Evolutionary conservation across 345 rosid species (phyloP).

Genomic region (Salix dunnii): DNA sequence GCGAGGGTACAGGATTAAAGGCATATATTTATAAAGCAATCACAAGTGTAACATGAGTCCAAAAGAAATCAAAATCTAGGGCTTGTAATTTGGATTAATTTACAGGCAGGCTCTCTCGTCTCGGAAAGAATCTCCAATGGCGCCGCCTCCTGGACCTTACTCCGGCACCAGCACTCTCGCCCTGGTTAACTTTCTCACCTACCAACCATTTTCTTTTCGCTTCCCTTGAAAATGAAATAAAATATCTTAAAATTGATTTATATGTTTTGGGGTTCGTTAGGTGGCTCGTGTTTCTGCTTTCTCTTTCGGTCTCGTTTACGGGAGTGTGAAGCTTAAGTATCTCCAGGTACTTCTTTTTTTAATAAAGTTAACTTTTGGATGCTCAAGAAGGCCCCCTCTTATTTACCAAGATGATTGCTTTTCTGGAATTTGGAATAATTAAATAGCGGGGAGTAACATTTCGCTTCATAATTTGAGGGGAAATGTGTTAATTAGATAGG

Average conservation of each 20-base stretch:
- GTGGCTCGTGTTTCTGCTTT: slow-evolving; percentile 91
- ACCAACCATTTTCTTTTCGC: not conserved
- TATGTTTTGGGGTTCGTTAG: slow-evolving; percentile 22
- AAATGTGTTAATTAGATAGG: not conserved
- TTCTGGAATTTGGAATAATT: not conserved
- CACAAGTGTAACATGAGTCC: not conserved
- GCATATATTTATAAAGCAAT: not conserved
- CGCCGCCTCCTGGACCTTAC: slow-evolving; percentile 76
- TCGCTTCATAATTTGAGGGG: not conserved
- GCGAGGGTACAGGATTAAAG: not conserved
- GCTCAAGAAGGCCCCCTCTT: not conserved
- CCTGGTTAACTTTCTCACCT: slow-evolving; percentile 37
- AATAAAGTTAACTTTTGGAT: not conserved
- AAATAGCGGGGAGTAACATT: not conserved
- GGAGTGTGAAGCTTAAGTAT: slow-evolving; percentile 78
- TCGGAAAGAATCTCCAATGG: slow-evolving; percentile 31
- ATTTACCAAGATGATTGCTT: not conserved
- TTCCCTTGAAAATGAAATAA: not conserved
- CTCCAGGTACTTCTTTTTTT: slow-evolving; percentile 45
- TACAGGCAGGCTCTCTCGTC: not conserved
- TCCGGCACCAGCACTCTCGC: slow-evolving; percentile 83
- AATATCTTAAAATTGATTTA: not conserved
- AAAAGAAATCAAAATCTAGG: not conserved
- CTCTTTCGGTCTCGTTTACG: slow-evolving; percentile 65
- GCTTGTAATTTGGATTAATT: not conserved